Evolutionary conservation across 2,329 filamentous ascomycete species (phyloP).

Genomic region (Diaporthe batatas): DNA sequence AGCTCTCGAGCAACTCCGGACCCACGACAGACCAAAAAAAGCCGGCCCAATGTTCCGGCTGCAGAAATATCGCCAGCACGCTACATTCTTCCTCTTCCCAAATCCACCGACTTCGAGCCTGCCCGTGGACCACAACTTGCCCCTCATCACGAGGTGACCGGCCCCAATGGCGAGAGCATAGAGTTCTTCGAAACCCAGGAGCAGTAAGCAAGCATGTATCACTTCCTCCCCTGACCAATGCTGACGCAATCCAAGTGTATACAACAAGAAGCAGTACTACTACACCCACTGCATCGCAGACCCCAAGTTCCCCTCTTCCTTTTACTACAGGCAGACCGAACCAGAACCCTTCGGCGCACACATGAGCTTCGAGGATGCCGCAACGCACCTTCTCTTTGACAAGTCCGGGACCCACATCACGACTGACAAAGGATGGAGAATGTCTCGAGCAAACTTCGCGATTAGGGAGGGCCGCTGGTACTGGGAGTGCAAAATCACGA

Average conservation of each 20-base stretch:
- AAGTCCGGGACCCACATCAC: constrained; percentile 81
- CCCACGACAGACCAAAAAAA: constrained; percentile 59
- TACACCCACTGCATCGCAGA: constrained; percentile 94
- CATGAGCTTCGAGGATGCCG: constrained; percentile 93
- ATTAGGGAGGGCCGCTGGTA: constrained; percentile 92
- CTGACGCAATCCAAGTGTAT: constrained; percentile 59
- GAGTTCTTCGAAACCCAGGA: constrained; percentile 75
- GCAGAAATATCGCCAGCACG: constrained; percentile 66
- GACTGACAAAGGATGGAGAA: constrained; percentile 93
- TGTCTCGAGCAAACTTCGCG: constrained; percentile 90
- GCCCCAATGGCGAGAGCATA: constrained; percentile 63
- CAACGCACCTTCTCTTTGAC: constrained; percentile 87
- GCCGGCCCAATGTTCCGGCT: constrained; percentile 50
- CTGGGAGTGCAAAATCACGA: constrained; percentile 92
- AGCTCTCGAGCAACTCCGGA: constrained; percentile 71
- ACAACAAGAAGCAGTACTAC: constrained; percentile 81
- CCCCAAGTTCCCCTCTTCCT: constrained; percentile 84
- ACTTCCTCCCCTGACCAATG: constrained; percentile 4
- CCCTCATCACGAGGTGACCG: constrained; percentile 66
- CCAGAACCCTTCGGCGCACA: constrained; percentile 85
- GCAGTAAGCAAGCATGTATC: constrained; percentile 62
- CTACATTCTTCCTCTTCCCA: constrained; percentile 75
- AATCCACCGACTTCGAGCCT: constrained; percentile 71
- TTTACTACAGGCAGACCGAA: constrained; percentile 92
- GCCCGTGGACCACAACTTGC: constrained; percentile 70